phyloP scores from a whole-genome alignment of 208 protist genomes.

The Acanthamoeba castellanii region DNA sequence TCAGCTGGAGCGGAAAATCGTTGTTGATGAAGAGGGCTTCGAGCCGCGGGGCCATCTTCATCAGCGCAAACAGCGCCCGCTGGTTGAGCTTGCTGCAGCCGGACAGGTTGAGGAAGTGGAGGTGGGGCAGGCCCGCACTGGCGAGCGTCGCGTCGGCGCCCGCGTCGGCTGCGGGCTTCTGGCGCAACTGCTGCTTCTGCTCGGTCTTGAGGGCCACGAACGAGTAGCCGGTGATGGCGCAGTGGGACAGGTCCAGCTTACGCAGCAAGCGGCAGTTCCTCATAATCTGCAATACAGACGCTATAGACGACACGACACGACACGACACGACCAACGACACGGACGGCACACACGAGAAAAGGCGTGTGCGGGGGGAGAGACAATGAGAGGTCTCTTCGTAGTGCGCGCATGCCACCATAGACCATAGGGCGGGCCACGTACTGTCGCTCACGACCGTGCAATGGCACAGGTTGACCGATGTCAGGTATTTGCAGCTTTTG shows the following conservation, averaged over 20 bases:
- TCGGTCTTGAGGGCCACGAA: background rate
- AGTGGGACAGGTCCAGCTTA: slow-evolving; percentile 12
- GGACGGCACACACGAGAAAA: background rate
- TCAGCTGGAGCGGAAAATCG: slow-evolving; percentile 6
- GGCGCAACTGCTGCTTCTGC: background rate
- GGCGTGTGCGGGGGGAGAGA: background rate
- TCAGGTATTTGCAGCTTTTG: background rate
- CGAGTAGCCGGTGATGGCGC: background rate
- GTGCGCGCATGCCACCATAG: too few species aligned
- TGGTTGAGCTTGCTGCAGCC: background rate
- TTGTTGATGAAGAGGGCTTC: slow-evolving; percentile 53
- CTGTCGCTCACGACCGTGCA: slow-evolving; percentile 32
- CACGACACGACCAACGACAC: too few species aligned
- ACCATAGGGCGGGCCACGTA: too few species aligned
- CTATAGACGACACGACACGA: too few species aligned
- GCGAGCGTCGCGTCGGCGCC: too few species aligned
- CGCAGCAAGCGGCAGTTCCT: background rate
- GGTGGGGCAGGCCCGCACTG: background rate
- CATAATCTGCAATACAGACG: background rate
- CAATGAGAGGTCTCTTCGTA: too few species aligned
- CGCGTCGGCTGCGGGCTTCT: too few species aligned
- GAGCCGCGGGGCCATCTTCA: slow-evolving; percentile 1
- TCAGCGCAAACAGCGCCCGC: background rate
- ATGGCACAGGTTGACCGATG: slow-evolving; percentile 48
- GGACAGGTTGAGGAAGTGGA: slow-evolving; percentile 46